Conservation (phyloP, 257 asterid species). For the Solanum etuberosum region DNA sequence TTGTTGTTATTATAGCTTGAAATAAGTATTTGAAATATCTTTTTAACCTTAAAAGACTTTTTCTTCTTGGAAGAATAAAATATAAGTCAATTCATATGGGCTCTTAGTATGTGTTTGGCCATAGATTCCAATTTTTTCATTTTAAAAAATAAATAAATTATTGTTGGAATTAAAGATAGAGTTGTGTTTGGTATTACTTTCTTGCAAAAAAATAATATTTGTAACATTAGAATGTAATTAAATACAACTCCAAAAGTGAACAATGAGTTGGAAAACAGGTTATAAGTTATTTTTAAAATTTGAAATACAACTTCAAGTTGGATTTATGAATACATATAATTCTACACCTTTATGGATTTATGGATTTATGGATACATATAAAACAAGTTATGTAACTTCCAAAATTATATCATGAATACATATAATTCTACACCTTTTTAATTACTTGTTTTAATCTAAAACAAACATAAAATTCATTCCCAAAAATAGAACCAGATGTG, state of each 20-base stretch:
- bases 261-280: background rate
- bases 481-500: background rate
- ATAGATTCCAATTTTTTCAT: background rate
- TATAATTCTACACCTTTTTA: background rate
- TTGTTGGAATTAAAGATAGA: no score
- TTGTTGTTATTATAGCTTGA: no score
- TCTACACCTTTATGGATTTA: background rate
- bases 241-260: background rate
- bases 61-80: background rate
- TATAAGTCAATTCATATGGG: no score
- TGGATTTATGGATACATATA: no score
- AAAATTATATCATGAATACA: no score
- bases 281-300: background rate
- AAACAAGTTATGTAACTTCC: background rate
- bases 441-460: background rate
- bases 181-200: background rate
- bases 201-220: no score
- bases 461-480: background rate
- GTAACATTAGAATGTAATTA: no score
- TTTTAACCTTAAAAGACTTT: background rate
- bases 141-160: no score
- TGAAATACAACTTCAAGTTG: background rate
- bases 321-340: background rate
- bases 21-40: no score
- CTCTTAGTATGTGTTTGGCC: background rate